Evolutionary conservation across 192 early-diverging fungal genomes (phyloP), one percentile per base, ranked within the genome.

Genomic region (Linnemannia hyalina): DNA sequence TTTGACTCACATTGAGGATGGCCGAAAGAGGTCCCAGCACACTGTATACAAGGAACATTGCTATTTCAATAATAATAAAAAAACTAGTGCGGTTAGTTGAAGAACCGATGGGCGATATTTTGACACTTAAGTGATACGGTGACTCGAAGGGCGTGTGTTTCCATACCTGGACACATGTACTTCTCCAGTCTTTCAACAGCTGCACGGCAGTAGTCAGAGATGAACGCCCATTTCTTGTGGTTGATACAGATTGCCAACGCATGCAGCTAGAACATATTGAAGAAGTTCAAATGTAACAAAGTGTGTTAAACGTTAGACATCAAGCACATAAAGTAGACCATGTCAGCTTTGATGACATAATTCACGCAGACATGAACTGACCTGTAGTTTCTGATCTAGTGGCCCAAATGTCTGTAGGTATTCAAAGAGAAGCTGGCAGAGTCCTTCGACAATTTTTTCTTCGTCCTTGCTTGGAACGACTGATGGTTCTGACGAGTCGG

Each of bases 1-100:
- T 65, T 7, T 86, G 79, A 11, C 70, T 44, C 38, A 55, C 60
- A 15, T 46, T 41, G 22, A 86, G 65, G 6, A 86, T 80, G 22
- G 69, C 84, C 0, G 55, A 73, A 16, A 86, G 65, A 8, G 84
- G 84, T 54, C 76, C 84, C 23, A 86, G 16, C 6, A 86, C 76
- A 63, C 74, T 77, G 41, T 78, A 86, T 0, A 86, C 84, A n/a
- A 81, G 84, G 20, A 75, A 86, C 8, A 86, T 77, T 26, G 74
- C 84, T 85, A 75, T 23, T 26, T 32, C 23, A 57, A 11, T 4
- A 20, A 52, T 20, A 26, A 63, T n/a, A 11, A 16, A 13, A 32
- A n/a, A 32, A 32, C 3, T 9, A 11, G 10, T 32, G 23, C 1
- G 13, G 11, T 65, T 65, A 65, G 60, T 15, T 3, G 32, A 65